Evolutionary conservation across 2,329 filamentous ascomycete genomes (phyloP), one percentile per base, ranked within the genome.

Genomic region (Alternaria sp.): DNA sequence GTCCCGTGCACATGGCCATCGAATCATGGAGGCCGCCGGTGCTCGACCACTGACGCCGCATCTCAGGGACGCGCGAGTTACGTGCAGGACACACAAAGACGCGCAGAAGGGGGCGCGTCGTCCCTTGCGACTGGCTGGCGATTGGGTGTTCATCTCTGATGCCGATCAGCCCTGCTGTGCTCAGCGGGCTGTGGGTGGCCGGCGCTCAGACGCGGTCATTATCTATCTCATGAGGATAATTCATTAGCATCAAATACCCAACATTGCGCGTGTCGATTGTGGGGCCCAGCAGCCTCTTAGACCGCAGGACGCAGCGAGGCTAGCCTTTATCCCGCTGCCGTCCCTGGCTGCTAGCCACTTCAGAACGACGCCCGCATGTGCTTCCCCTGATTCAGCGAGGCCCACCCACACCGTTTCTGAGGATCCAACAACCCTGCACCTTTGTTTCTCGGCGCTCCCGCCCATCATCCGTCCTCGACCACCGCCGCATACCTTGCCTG

Each of bases 51-150:
- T 53, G 62, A 62, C 72, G 74, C 77, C 76, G 73, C 71, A 46
- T 65, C 67, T 75, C 75, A 77, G 73, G 73, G 72, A 74, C 71
- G 63, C 67, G 70, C 75, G 71, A 71, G 71, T 76, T 67, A 71
- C 68, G 64, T 74, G 71, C 71, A 72, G 49, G 71, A 63, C 11
- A 25, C 44, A 55, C 55, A 54, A 49, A 58, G 46, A 41, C 60
- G 58, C 15, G 63, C 61, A 41, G 57, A 69, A 61, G 58, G 65
- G 65, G 55, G 60, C 62, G 58, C 51, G 23, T 50, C 67, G 64
- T 68, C 69, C 73, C 69, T 72, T 70, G 70, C 55, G 63, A 63
- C 56, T 54, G 45, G 30, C 69, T 73, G 70, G 70, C 55, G 63
- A 63, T 58, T 51, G 45, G 30, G 55, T 44, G 50, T 55, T 61